Evolutionary conservation across 108 stramenopile genomes (phyloP), one percentile per base, ranked within the genome.

Genomic region (Nitzschia inconspicua): DNA sequence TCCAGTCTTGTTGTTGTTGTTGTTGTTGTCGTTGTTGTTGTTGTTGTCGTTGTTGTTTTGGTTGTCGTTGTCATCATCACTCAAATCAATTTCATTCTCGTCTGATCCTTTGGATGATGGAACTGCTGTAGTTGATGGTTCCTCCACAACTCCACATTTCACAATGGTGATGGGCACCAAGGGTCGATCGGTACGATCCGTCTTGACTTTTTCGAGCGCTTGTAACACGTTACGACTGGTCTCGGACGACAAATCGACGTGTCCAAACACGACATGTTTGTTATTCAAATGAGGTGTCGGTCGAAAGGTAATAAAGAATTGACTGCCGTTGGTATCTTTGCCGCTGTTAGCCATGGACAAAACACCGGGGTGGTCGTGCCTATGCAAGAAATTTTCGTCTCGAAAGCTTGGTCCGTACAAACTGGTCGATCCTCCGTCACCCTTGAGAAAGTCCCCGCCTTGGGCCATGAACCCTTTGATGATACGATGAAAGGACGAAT

Each of bases 381-480:
- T 47, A 35, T 88, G 78, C 0, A 58, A 22, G 65, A 93, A 93
- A 41, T 84, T 83, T 71, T 96, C 95, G 64, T 98, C 97, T 5
- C 68, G 57, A 78, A 98, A 98, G 4, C 36, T n/a, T 7, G 46
- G 36, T 2, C 47, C 47, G 51, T 80, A 88, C 31, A 88, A 80
- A 23, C 72, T 71, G 30, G 82, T 51, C 13, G 84, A 77, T 22
- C 92, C 93, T 39, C 97, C 97, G 63, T 96, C 89, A 39, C 82
- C 75, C 24, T 76, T 66, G n/a, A 77, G 62, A 66, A 94, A 97
- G 77, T 98, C 97, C 3, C 97, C 97, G 6, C 93, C 95, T 76
- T 98, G 97, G 27, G 88, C 85, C 95, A 98, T 98, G 73, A 95
- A 95, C 55, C 85, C 89, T 34, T 66, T 67, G 47, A 98, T 98